Evolutionary conservation across 192 early-diverging fungal genomes (phyloP).

Genomic region (Coemansia sp.): DNA sequence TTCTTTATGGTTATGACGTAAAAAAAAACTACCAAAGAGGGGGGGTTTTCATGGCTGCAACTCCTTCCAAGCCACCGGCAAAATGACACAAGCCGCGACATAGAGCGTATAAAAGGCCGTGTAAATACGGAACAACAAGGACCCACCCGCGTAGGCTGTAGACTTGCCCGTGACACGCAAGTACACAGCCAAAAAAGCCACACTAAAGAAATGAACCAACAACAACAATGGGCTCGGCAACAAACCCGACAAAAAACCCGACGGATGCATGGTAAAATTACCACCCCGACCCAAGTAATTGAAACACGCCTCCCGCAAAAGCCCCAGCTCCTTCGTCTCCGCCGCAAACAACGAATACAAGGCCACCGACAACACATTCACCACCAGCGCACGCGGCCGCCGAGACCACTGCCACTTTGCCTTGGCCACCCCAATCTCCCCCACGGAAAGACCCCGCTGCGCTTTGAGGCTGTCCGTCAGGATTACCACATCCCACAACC

Average conservation of each 20-base stretch:
- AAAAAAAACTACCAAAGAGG: too few relatives aligned
- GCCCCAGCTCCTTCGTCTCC: conserved; percentile 55
- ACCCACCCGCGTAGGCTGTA: conserved; percentile 16
- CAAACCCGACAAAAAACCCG: conserved; percentile 81
- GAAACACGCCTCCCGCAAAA: conserved; percentile 82
- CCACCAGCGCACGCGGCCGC: conserved; percentile 61
- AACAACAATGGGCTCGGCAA: conserved; percentile 68
- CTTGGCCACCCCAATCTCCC: conserved; percentile 44
- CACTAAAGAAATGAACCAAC: conserved; percentile 87
- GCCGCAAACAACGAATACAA: conserved; percentile 87
- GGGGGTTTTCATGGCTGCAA: conserved; percentile 14
- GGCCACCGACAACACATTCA: conserved; percentile 93
- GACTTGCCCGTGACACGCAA: conserved; percentile 16
- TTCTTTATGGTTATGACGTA: too few relatives aligned
- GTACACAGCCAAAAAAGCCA: conserved; percentile 56
- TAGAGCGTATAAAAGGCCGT: conserved; percentile 51
- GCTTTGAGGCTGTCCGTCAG: conserved; percentile 56
- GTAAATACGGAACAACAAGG: conserved; percentile 8
- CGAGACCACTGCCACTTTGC: conserved; percentile 71
- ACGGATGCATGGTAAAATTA: conserved; percentile 70
- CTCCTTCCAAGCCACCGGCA: conserved; percentile 42
- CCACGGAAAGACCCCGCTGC: conserved; percentile 37
- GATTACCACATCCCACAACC: conserved; percentile 82
- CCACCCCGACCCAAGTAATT: conserved; percentile 82
- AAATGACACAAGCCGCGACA: conserved; percentile 49